Percentiles rank a stretch among this genome's conserved stretches.
These are phyloP conservation scores for Lachnellula suecica DNA, from an alignment of 2,329 filamentous ascomycete genomes.

Conservation along the genomic window DNA sequence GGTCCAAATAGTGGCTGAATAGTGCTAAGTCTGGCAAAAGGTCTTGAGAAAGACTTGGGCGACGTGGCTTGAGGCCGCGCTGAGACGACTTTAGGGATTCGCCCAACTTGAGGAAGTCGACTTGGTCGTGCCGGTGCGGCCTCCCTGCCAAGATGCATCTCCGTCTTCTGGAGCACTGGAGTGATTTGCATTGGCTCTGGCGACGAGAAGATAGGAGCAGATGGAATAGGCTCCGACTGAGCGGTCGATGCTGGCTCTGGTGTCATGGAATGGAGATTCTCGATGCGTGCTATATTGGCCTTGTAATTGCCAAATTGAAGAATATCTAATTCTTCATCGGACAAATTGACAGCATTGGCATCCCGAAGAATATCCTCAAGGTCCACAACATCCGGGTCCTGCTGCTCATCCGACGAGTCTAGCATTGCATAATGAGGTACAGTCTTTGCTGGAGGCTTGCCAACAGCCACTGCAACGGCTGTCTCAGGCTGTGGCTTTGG, in stretches of 20 bases:
- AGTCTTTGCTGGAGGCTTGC: slow-evolving; percentile 42
- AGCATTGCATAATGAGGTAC: slow-evolving; percentile 62
- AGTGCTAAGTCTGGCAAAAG: slow-evolving; percentile 63
- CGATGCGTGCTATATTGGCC: slow-evolving; percentile 23
- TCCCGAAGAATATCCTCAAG: slow-evolving; percentile 51
- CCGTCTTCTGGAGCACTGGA: slow-evolving; percentile 21
- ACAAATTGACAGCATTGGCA: slow-evolving; percentile 35
- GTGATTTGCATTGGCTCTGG: slow-evolving; percentile 22
- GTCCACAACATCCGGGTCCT: slow-evolving; percentile 32
- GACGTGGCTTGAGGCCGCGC: slow-evolving; percentile 65
- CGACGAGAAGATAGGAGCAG: slow-evolving; percentile 19
- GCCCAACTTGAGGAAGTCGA: slow-evolving; percentile 75
- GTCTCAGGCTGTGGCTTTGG: slow-evolving; percentile 34
- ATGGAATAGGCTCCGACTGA: slow-evolving; percentile 6
- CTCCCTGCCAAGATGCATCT: slow-evolving; percentile 23
- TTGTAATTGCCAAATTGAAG: slow-evolving; percentile 30
- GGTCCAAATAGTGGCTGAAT: slow-evolving; percentile 36
- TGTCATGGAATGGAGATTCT: slow-evolving; percentile 15
- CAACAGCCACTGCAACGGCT: slow-evolving; percentile 47
- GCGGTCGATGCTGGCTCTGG: background rate
- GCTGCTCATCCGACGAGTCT: slow-evolving; percentile 51
- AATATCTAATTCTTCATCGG: slow-evolving; percentile 30
- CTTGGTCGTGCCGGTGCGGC: slow-evolving; percentile 30
- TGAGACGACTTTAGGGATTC: slow-evolving; percentile 82
- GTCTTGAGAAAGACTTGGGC: slow-evolving; percentile 80